phyloP scores from a whole-genome alignment of 495 filamentous ascomycete genomes.

The Aspergillus avenaceus region DNA sequence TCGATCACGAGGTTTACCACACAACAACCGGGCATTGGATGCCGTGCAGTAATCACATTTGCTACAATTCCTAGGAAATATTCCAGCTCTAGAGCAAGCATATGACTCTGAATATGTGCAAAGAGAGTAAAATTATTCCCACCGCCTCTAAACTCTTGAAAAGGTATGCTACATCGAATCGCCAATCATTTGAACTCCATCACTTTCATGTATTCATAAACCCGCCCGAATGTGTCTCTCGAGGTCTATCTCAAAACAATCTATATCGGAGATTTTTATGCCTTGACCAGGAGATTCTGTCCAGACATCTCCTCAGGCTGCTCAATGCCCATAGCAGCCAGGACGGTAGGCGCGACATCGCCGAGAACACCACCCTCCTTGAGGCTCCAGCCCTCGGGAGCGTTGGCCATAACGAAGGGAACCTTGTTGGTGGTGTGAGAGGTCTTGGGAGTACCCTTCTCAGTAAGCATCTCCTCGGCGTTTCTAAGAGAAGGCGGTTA shows the following conservation, averaged over 20 bases:
- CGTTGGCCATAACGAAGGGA: constrained; percentile 97
- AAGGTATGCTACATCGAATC: constrained; percentile 3
- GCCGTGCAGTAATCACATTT: neutral
- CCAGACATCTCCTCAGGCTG: constrained; percentile 93
- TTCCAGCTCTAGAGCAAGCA: neutral
- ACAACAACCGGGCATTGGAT: neutral
- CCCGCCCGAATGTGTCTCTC: constrained; percentile 9
- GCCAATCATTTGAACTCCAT: constrained; percentile 8
- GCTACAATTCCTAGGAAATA: neutral
- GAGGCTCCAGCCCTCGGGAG: constrained; percentile 82
- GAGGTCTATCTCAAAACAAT: constrained; percentile 4
- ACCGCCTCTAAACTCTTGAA: neutral
- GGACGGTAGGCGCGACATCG: constrained; percentile 90
- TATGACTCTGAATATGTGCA: neutral
- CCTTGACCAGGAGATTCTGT: constrained; percentile 73
- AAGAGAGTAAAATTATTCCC: constrained; percentile 1
- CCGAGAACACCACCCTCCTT: constrained; percentile 86
- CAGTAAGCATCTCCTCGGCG: constrained; percentile 97
- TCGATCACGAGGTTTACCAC: neutral
- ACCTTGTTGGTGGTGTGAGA: constrained; percentile 97
- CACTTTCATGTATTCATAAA: constrained; percentile 26
- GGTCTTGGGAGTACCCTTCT: constrained; percentile 93
- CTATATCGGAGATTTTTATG: constrained; percentile 25
- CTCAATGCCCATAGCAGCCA: constrained; percentile 84
- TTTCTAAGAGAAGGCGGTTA: constrained; percentile 52